Percentiles rank a stretch among this genome's conserved stretches.
Evolutionary conservation across 805 yeast species (phyloP).

Genomic region (Yueomyces sp.): DNA sequence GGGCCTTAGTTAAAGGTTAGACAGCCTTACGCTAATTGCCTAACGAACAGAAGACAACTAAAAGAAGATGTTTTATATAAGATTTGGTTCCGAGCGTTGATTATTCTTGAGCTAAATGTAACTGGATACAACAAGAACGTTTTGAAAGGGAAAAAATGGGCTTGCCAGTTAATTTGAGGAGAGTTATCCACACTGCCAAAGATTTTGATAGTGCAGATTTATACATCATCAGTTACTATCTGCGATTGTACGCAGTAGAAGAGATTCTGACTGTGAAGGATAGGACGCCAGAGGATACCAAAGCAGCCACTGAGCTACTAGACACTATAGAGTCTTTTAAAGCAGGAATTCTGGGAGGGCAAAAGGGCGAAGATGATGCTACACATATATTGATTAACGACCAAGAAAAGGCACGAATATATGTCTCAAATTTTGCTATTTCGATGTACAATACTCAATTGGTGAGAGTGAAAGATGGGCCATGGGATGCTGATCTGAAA

Average conservation of each 20-base stretch:
- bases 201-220: constrained; percentile 16
- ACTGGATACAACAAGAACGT: background rate
- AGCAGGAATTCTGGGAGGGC: constrained; percentile 9
- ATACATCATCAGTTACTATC: constrained; percentile 19
- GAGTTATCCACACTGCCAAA: constrained; percentile 10
- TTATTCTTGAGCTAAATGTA: too few species aligned
- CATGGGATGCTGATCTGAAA: constrained; percentile 25
- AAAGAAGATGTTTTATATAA: too few species aligned
- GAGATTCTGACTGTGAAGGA: constrained; percentile 53
- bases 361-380: constrained; percentile 6
- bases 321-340: constrained; percentile 59
- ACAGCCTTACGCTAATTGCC: too few species aligned
- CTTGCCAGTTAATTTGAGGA: background rate
- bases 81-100: too few species aligned
- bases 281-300: constrained; percentile 40
- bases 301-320: constrained; percentile 45
- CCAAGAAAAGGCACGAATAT: constrained; percentile 41
- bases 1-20: too few species aligned
- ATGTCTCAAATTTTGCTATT: constrained; percentile 44
- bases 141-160: background rate
- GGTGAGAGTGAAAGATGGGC: constrained; percentile 33
- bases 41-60: too few species aligned
- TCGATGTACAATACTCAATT: constrained; percentile 38
- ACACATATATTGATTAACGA: constrained; percentile 36
- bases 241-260: constrained; percentile 54